A percentile compares a stretch with the other conserved stretches of the same genome.
These are phyloP conservation scores for Mortierella sp. DNA, from an alignment of 371 early-diverging fungal genomes.

Conservation along the genomic window DNA sequence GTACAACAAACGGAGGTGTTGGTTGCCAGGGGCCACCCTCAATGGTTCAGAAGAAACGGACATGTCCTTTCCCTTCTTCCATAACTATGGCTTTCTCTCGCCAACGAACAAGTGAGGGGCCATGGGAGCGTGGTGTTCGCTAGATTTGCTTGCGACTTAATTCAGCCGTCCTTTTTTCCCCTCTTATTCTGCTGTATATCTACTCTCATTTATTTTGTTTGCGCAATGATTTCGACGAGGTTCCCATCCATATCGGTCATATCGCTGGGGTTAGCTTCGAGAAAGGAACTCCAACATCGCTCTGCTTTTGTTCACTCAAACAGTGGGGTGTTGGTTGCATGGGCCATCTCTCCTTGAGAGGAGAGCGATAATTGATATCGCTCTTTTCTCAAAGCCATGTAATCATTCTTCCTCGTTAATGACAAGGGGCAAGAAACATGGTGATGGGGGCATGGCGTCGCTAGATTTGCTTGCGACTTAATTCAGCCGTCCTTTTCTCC, in stretches of 20 bases:
- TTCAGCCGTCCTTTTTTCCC: neutral
- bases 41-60: neutral
- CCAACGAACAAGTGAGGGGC: neutral
- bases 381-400: neutral
- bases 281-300: neutral
- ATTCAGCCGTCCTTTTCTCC: neutral
- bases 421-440: neutral
- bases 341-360: neutral
- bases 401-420: neutral
- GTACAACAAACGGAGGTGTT: neutral
- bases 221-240: neutral
- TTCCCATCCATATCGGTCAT: neutral
- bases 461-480: slow-evolving; percentile 7
- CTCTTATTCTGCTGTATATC: neutral
- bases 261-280: slow-evolving; percentile 1
- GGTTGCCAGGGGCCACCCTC: neutral
- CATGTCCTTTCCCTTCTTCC: neutral
- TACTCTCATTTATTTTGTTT: neutral
- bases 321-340: neutral
- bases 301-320: neutral
- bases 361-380: neutral
- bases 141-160: slow-evolving; percentile 10
- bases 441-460: neutral
- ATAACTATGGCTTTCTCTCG: neutral
- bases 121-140: neutral